Evolutionary conservation across 1,139 yeast genomes (phyloP), one percentile per base, ranked within the genome.

Genomic region (Schwanniomyces etchellsii): DNA sequence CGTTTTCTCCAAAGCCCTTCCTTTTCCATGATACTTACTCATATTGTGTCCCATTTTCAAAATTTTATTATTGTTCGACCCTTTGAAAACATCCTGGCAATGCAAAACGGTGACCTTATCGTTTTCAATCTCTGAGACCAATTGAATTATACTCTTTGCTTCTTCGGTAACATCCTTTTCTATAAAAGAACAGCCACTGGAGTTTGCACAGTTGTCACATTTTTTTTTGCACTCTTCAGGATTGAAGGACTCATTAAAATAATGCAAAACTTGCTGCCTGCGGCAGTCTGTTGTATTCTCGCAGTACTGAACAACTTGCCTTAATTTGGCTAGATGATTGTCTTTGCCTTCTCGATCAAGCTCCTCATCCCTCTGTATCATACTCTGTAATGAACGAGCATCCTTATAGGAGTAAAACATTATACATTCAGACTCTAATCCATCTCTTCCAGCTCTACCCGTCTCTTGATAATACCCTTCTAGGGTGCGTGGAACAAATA

Each of bases 361-460:
- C 32, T 81, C 84, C 33, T 69, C 72, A 49, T 89, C 97, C 35
- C 79, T 66, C 35, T 79, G 81, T 32, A 91, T 88, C 75, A 86
- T 72, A 12, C 77, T 68, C 51, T 82, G 89, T 33, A 89, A 58
- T 24, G 76, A 66, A 36, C 86, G 61, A 1, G 86, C 86, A 59
- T 88, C 97, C 37, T 74, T 73, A 53, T 81, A 81, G 9, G 79
- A 70, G 51, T 82, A 91, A 47, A 76, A 91, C 71, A 91, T 70
- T 12, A 84, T 72, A 57, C 97, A 91, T 38, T 80, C 81, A 2
- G 95, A 81, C 28, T 62, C 72, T 4, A 74, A 60, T 0, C 97
- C 96, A 61, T 91, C 98, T 58, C 98, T 74, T 4, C 98, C 98
- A 2, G 97, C 98, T 56, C 98, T 77, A n/a, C 98, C 98, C 1